Percentiles rank a stretch among this genome's conserved stretches.
Conservation (phyloP, 2,329 filamentous ascomycete species). For the Botrytis paeoniae region DNA sequence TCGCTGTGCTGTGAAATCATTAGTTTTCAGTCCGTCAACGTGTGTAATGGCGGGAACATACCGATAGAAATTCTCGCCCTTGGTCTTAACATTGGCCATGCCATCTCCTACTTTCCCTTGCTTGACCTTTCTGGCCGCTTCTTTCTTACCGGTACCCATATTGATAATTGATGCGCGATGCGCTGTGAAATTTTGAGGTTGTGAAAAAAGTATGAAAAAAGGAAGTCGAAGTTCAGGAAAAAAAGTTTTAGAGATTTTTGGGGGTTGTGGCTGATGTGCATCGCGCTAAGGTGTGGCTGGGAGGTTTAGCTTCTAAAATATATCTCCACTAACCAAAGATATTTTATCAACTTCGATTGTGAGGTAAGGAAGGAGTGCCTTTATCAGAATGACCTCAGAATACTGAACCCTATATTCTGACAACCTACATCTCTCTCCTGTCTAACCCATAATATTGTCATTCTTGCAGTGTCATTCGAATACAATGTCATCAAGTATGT, state of each 20-base stretch:
- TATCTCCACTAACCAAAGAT: slow-evolving; percentile 24
- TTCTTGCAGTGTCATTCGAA: background rate
- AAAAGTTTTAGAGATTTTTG: slow-evolving; percentile 28
- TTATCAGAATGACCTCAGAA: background rate
- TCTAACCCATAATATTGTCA: background rate
- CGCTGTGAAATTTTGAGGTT: slow-evolving; percentile 22
- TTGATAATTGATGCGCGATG: slow-evolving; percentile 33
- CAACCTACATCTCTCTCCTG: background rate
- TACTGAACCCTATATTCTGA: background rate
- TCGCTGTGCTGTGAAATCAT: slow-evolving; percentile 54
- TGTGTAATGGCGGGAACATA: slow-evolving; percentile 40
- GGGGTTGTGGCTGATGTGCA: slow-evolving; percentile 25
- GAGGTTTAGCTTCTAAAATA: slow-evolving; percentile 15
- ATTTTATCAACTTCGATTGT: slow-evolving; percentile 20
- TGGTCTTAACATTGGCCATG: slow-evolving; percentile 85
- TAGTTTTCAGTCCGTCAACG: slow-evolving; percentile 9
- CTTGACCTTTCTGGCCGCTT: slow-evolving; percentile 75
- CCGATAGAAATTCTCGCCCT: slow-evolving; percentile 99
- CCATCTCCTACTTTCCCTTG: slow-evolving; percentile 84
- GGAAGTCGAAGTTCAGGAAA: slow-evolving; percentile 23
- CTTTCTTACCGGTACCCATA: slow-evolving; percentile 93
- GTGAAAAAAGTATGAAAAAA: slow-evolving; percentile 25
- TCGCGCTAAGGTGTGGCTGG: slow-evolving; percentile 25
- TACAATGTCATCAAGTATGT: slow-evolving; percentile 34
- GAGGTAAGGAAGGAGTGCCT: slow-evolving; percentile 1